A percentile compares a stretch with the other conserved stretches of the same genome.
Conservation (phyloP, 1,139 yeast species). For the Yamadazyma atmosphaerica region DNA sequence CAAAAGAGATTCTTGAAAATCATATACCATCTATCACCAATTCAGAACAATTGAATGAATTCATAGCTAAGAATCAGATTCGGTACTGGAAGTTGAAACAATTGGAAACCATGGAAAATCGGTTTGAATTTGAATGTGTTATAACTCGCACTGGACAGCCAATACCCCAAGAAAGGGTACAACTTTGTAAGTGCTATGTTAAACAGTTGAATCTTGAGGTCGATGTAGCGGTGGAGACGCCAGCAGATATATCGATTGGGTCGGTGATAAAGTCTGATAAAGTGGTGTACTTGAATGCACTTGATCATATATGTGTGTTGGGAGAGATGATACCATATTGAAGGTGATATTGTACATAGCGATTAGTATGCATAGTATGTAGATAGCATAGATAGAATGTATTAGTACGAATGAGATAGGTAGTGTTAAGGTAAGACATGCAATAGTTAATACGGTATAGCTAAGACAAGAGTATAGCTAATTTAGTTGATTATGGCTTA, state of each 20-base stretch:
- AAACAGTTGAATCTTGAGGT: slow-evolving; percentile 47
- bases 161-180: slow-evolving; percentile 11
- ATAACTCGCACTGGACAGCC: slow-evolving; percentile 25
- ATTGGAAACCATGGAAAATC: slow-evolving; percentile 20
- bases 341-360: not conserved
- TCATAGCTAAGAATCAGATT: slow-evolving; percentile 17
- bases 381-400: not conserved
- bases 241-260: slow-evolving; percentile 34
- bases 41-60: slow-evolving; percentile 16
- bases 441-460: no score
- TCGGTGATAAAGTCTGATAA: slow-evolving; percentile 40
- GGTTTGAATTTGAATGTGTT: slow-evolving; percentile 23
- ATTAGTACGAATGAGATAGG: no score
- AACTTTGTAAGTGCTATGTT: slow-evolving; percentile 38
- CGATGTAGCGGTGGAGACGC: slow-evolving; percentile 27
- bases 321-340: slow-evolving; percentile 12
- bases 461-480: no score
- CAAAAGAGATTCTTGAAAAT: slow-evolving; percentile 15
- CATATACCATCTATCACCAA: no score
- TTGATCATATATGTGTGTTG: slow-evolving; percentile 35
- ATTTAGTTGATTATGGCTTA: no score
- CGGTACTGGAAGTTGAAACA: slow-evolving; percentile 26
- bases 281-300: slow-evolving; percentile 37
- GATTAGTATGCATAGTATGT: not conserved
- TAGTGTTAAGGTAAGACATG: no score